A percentile compares a stretch with the other conserved stretches of the same genome.
phyloP scores from a whole-genome alignment of 306 rosid species.

The Cucumis sativus region Cucumber_9930_V3 NC_026661.2:17015001-17015500 shows the following conservation, averaged over 20 bases:
- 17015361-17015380: background rate
- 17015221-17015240: background rate
- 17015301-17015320: background rate
- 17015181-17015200: background rate
- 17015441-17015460: background rate
- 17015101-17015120: slow-evolving; percentile 28
- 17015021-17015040: background rate
- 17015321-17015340: background rate
- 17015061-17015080: too few relatives aligned
- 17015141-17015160: background rate
- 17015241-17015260: background rate
- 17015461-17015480: background rate
- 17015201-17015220: background rate
- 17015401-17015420: background rate
- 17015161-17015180: background rate
- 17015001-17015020: background rate
- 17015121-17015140: background rate
- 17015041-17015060: background rate
- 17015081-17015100: slow-evolving; percentile 20
- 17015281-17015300: background rate
- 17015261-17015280: background rate
- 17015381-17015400: background rate
- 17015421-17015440: background rate
- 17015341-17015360: background rate
- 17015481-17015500: background rate